Evolutionary conservation across 345 rosid genomes (phyloP).

Genomic region (Boechera stricta): DNA sequence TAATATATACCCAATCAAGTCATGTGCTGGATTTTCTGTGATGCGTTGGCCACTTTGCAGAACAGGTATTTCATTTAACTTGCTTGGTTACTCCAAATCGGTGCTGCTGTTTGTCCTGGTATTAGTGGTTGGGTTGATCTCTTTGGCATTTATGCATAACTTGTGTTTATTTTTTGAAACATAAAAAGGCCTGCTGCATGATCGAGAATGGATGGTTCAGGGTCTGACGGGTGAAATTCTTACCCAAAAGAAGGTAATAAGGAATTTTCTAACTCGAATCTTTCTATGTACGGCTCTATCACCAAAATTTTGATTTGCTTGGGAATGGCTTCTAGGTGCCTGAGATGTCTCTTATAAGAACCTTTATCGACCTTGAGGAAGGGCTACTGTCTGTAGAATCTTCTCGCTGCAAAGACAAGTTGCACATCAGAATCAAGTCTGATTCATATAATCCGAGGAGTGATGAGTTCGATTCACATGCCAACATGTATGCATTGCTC

Average conservation of each 20-base stretch:
- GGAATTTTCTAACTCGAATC: slow-evolving; percentile 13
- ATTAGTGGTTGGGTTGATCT: slow-evolving; percentile 14
- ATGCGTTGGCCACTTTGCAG: slow-evolving; percentile 82
- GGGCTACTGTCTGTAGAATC: slow-evolving; percentile 67
- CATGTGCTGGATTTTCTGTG: slow-evolving; percentile 87
- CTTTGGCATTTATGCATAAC: slow-evolving; percentile 18
- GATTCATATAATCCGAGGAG: slow-evolving; percentile 45
- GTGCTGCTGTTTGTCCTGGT: neutral
- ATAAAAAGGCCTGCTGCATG: slow-evolving; percentile 68
- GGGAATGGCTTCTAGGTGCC: slow-evolving; percentile 70
- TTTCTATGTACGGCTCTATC: neutral
- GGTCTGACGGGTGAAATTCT: slow-evolving; percentile 79
- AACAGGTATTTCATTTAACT: slow-evolving; percentile 60
- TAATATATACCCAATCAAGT: slow-evolving; percentile 83
- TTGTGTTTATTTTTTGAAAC: slow-evolving; percentile 20
- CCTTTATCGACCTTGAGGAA: slow-evolving; percentile 68
- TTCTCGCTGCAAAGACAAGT: slow-evolving; percentile 59
- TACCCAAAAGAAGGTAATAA: slow-evolving; percentile 83
- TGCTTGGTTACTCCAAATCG: slow-evolving; percentile 16
- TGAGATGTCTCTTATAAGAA: slow-evolving; percentile 74
- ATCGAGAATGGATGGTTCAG: slow-evolving; percentile 89
- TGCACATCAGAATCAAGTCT: slow-evolving; percentile 63
- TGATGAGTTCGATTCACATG: slow-evolving; percentile 57
- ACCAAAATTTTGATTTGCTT: slow-evolving; percentile 26
- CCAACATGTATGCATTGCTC: slow-evolving; percentile 53